Conservation (phyloP, 768 basidiomycete genomes). For the Psilocybe azurescens region DNA sequence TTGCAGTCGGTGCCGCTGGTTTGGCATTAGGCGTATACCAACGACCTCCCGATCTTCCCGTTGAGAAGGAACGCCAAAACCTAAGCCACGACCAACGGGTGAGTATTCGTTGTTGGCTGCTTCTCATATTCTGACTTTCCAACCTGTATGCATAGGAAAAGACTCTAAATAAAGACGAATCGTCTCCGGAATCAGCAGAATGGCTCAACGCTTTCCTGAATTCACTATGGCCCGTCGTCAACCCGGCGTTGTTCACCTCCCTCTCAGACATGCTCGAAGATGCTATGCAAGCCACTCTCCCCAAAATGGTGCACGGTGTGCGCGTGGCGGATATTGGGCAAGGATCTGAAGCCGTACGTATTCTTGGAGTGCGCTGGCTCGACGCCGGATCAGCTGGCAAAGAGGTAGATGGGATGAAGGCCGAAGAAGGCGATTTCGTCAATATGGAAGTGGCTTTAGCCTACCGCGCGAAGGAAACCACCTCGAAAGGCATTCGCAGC, state of each 20-base stretch:
- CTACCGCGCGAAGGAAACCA: slow-evolving; percentile 60
- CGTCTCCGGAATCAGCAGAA: slow-evolving; percentile 39
- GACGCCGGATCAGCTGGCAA: slow-evolving; percentile 34
- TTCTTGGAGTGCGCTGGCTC: slow-evolving; percentile 67
- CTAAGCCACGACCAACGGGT: slow-evolving; percentile 4
- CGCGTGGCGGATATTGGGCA: slow-evolving; percentile 75
- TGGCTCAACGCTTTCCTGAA: slow-evolving; percentile 73
- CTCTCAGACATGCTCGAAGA: slow-evolving; percentile 69
- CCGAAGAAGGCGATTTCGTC: slow-evolving; percentile 52
- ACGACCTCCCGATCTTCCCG: not conserved
- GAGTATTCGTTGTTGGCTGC: not conserved
- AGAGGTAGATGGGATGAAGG: slow-evolving; percentile 35
- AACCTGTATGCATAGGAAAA: not conserved
- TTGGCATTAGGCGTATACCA: slow-evolving; percentile 26
- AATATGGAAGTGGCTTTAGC: slow-evolving; percentile 77
- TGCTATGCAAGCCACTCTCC: slow-evolving; percentile 58
- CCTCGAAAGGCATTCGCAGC: slow-evolving; percentile 38
- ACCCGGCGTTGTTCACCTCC: slow-evolving; percentile 66
- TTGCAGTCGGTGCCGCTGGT: slow-evolving; percentile 32
- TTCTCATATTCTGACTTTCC: not conserved
- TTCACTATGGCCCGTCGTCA: slow-evolving; percentile 76
- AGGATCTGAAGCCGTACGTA: slow-evolving; percentile 69
- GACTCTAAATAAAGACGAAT: slow-evolving; percentile 20
- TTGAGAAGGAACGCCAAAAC: not conserved
- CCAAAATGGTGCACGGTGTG: slow-evolving; percentile 59